Conservation (phyloP, 306 rosid genomes). For the Lathyrus sativus region DNA sequence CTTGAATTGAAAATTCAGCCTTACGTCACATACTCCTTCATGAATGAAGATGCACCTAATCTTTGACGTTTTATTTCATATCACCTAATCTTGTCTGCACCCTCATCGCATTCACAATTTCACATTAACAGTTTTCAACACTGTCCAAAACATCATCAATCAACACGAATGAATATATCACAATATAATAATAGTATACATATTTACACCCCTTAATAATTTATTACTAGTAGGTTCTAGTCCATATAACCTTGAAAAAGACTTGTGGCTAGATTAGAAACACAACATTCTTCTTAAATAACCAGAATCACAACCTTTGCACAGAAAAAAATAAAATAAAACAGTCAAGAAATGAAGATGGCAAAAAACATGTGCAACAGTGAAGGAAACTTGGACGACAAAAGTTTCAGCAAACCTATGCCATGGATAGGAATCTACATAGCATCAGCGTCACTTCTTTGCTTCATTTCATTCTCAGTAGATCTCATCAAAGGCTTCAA, state of each 20-base stretch:
- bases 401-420: constrained; percentile 73
- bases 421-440: constrained; percentile 94
- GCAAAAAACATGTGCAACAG: constrained; percentile 52
- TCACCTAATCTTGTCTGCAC: too few relatives aligned
- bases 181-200: not conserved
- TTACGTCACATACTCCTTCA: too few relatives aligned
- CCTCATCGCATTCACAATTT: too few relatives aligned
- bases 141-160: too few relatives aligned
- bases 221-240: too few relatives aligned
- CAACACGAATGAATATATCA: not conserved
- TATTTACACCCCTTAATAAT: not conserved
- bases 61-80: too few relatives aligned
- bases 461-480: constrained; percentile 60
- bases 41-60: too few relatives aligned
- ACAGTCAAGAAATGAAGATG: constrained; percentile 44
- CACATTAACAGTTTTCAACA: too few relatives aligned
- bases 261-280: not conserved
- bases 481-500: constrained; percentile 66
- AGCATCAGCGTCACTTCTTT: constrained; percentile 67
- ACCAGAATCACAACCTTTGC: not conserved
- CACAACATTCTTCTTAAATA: not conserved
- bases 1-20: too few relatives aligned
- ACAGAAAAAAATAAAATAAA: not conserved
- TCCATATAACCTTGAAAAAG: too few relatives aligned
- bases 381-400: constrained; percentile 57